A percentile compares a stretch with the other conserved stretches of the same genome.
phyloP scores from a whole-genome alignment of 1,284 basidiomycete species.

The Ganoderma resinaceum region DNA sequence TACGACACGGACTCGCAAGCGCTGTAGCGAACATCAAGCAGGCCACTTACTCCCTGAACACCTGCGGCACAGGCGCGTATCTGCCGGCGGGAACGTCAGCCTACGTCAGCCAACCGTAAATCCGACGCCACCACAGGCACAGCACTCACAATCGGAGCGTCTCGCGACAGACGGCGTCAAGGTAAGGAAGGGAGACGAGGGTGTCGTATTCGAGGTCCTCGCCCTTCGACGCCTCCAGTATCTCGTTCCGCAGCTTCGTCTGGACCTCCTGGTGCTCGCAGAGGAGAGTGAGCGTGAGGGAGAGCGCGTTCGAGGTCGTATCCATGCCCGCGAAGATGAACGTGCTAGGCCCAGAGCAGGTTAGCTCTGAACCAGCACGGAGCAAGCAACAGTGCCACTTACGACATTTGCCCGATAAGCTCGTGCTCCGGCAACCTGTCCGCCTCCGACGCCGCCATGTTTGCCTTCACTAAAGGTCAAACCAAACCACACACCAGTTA shows the following conservation, averaged over 20 bases:
- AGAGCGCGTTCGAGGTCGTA: conserved; percentile 62
- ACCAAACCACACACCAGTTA: neutral
- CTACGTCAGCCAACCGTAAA: conserved; percentile 5
- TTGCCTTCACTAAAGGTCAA: conserved; percentile 28
- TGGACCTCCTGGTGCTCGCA: conserved; percentile 59
- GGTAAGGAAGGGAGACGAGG: conserved; percentile 46
- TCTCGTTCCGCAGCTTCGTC: conserved; percentile 57
- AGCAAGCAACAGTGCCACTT: conserved; percentile 11
- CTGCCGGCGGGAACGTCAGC: conserved; percentile 15
- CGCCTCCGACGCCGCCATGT: conserved; percentile 27
- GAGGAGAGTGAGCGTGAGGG: conserved; percentile 73
- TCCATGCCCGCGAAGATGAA: conserved; percentile 62
- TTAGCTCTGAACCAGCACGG: neutral
- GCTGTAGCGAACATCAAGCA: neutral
- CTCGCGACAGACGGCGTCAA: conserved; percentile 52
- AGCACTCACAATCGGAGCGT: conserved; percentile 53
- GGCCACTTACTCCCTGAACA: conserved; percentile 11
- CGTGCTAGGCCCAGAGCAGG: conserved; percentile 3
- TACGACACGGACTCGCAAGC: neutral
- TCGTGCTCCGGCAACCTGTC: conserved; percentile 36
- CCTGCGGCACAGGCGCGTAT: conserved; percentile 21
- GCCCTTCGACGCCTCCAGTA: conserved; percentile 39
- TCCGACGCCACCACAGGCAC: neutral
- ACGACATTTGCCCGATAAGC: conserved; percentile 36
- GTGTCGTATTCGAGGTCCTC: conserved; percentile 15